Base-by-base conservation (phyloP, 805 yeast species). In the Saturnispora kantuleensis region DNA sequence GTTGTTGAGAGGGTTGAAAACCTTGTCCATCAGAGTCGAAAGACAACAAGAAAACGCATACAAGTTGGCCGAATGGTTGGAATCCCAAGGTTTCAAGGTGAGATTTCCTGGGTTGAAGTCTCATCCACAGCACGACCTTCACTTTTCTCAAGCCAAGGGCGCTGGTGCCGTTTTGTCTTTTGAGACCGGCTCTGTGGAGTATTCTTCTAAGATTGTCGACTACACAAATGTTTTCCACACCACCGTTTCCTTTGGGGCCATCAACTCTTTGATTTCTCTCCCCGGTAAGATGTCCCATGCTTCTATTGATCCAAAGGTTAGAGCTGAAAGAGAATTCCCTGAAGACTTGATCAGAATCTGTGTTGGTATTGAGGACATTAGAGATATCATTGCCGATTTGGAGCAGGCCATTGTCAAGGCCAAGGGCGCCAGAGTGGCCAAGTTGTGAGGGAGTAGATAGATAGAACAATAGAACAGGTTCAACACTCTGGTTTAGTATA, bases 221-320 rank as follows among this genome's bases (percentile, higher is more conserved):
- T 68, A 73, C 38, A 79, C 90, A 17, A 76, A 80, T 46, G 69
- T 90, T 34, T 89, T 83, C 68, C 86, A 89, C 34, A 86, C 89
- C 51, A 85, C 95, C 6, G 97, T 89, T 8, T 84, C 95, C 10
- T 89, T 89, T 65, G 97, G 97, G 17, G 84, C 95, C 62, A 96
- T 90, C 49, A 86, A 87, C 68, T 84, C 95, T 13, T 71, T 89
- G 58, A 86, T 89, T 47, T 86, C 96, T 34, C 76, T 89, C 80
- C 97, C 97, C 12, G 86, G 97, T 63, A 76, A 77, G 63, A 89
- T 89, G 97, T 85, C 96, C 6, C 97, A 89, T 59, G 97, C 97
- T n/a, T 82, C 96, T 3, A 89, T 89, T 50, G 96, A 88, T 54
- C 82, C 88, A 21, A 77, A 84, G 57, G 80, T 86, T 3, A 78